Conservation (phyloP, 352 stramenopile species). For the Phytophthora europaea region DNA sequence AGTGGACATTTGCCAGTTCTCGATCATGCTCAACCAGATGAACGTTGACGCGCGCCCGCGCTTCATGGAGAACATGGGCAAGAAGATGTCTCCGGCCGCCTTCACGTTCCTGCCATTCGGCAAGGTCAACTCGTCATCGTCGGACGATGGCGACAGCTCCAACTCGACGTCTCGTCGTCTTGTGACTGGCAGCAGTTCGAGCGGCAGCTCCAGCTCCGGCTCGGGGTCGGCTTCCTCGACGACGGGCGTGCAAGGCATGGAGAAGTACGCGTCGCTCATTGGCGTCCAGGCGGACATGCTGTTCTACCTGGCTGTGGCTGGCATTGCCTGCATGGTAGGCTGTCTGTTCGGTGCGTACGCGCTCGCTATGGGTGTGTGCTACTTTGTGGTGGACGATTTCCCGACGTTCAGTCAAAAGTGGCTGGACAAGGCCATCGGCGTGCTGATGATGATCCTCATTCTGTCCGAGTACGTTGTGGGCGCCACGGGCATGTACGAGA, state of each 20-base stretch:
- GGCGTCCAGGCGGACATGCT: slow-evolving; percentile 82
- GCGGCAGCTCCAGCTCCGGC: slow-evolving; percentile 36
- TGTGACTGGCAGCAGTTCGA: slow-evolving; percentile 26
- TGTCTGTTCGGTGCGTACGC: slow-evolving; percentile 60
- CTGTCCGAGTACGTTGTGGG: slow-evolving; percentile 88
- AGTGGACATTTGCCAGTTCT: slow-evolving; percentile 84
- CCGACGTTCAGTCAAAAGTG: slow-evolving; percentile 69
- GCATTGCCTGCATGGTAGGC: slow-evolving; percentile 59
- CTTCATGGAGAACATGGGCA: slow-evolving; percentile 83
- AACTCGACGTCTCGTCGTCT: slow-evolving; percentile 46
- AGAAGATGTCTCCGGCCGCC: slow-evolving; percentile 67
- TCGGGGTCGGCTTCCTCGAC: slow-evolving; percentile 36
- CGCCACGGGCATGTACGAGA: slow-evolving; percentile 86
- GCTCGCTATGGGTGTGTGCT: slow-evolving; percentile 55
- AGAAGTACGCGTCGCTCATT: slow-evolving; percentile 81
- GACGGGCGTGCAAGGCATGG: slow-evolving; percentile 73
- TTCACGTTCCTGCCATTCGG: slow-evolving; percentile 80
- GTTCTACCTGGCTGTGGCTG: slow-evolving; percentile 84
- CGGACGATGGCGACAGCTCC: slow-evolving; percentile 23
- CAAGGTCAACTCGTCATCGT: slow-evolving; percentile 39
- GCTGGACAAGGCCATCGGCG: slow-evolving; percentile 83
- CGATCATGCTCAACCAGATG: slow-evolving; percentile 89
- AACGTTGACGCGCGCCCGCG: slow-evolving; percentile 80
- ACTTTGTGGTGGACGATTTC: slow-evolving; percentile 68
- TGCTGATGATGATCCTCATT: slow-evolving; percentile 88